Conservation (phyloP, 768 basidiomycete species). For the Cantharellus cinnabarinus region DNA sequence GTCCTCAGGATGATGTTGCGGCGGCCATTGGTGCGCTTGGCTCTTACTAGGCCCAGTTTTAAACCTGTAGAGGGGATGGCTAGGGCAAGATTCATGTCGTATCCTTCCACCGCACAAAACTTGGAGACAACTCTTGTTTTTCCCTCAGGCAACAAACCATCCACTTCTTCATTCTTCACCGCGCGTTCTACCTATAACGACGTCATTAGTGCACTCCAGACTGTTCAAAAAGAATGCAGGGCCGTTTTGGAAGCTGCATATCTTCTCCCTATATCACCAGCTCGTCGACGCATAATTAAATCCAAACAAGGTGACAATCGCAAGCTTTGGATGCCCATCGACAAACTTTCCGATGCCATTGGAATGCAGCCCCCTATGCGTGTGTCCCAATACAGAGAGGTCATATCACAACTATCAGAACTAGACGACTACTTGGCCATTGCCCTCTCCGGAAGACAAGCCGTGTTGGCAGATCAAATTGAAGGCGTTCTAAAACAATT, state of each 20-base stretch:
- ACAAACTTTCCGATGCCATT: slow-evolving; percentile 37
- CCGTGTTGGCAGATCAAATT: slow-evolving; percentile 16
- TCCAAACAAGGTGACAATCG: slow-evolving; percentile 25
- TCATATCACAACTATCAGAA: slow-evolving; percentile 47
- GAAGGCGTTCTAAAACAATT: slow-evolving; percentile 36
- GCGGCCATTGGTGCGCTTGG: too few relatives aligned
- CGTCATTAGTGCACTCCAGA: slow-evolving; percentile 43
- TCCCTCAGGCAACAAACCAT: slow-evolving; percentile 19
- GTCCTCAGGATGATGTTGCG: too few relatives aligned
- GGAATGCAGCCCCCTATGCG: slow-evolving; percentile 31
- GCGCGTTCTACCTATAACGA: slow-evolving; percentile 58
- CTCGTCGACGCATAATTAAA: slow-evolving; percentile 37
- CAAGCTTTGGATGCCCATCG: slow-evolving; percentile 37
- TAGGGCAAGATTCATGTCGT: too few relatives aligned
- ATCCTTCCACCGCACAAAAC: too few relatives aligned
- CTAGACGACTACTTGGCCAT: slow-evolving; percentile 37
- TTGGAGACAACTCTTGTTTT: too few relatives aligned
- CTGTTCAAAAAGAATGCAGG: slow-evolving; percentile 37
- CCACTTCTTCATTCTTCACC: slow-evolving; percentile 70
- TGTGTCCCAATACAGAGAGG: slow-evolving; percentile 43
- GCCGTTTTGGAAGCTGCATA: slow-evolving; percentile 38
- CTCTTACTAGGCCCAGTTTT: too few relatives aligned
- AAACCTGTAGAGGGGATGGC: too few relatives aligned
- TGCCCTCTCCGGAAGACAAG: slow-evolving; percentile 24
- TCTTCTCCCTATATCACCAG: slow-evolving; percentile 61